These are phyloP conservation scores for Apiotrichum siamense DNA, from an alignment of 1,284 basidiomycete species.

Conservation along the genomic window DNA sequence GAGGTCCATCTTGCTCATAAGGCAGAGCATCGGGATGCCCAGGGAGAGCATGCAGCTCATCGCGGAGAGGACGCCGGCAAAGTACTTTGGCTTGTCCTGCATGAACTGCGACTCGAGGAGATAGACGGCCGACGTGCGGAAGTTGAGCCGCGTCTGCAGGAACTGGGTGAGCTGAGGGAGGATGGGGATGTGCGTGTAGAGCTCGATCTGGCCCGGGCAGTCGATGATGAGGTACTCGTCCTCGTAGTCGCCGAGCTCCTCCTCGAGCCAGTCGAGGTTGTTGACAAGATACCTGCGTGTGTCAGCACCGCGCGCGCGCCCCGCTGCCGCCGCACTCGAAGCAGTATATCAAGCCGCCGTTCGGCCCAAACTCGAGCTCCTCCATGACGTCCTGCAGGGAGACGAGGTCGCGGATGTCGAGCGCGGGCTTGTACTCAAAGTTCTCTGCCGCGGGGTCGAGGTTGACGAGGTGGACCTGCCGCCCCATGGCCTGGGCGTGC, in stretches of 20 bases:
- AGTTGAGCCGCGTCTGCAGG: slow-evolving; percentile 56
- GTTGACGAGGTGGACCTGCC: slow-evolving; percentile 90
- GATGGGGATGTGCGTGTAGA: slow-evolving; percentile 97
- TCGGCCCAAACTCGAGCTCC: slow-evolving; percentile 92
- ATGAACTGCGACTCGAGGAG: slow-evolving; percentile 97
- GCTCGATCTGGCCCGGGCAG: slow-evolving; percentile 97
- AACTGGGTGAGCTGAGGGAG: slow-evolving; percentile 76
- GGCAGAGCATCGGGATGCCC: slow-evolving; percentile 92
- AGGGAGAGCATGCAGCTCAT: slow-evolving; percentile 99
- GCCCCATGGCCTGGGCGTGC: slow-evolving; percentile 75
- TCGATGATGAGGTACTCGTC: slow-evolving; percentile 98
- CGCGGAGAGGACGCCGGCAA: slow-evolving; percentile 94
- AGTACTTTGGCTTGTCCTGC: slow-evolving; percentile 98
- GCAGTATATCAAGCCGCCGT: slow-evolving; percentile 95
- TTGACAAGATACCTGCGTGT: slow-evolving; percentile 77
- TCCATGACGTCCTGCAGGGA: slow-evolving; percentile 93
- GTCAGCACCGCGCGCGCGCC: neutral
- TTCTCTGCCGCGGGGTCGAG: slow-evolving; percentile 93
- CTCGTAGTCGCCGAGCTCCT: slow-evolving; percentile 88
- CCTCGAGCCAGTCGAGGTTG: slow-evolving; percentile 99
- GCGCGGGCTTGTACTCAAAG: slow-evolving; percentile 86
- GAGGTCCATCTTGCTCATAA: slow-evolving; percentile 99
- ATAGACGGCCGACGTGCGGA: slow-evolving; percentile 78
- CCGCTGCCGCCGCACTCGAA: slow-evolving; percentile 78
- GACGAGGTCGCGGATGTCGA: slow-evolving; percentile 93